Conservation (phyloP, 371 early-diverging fungal genomes). For the Umbelopsis sp. region DNA sequence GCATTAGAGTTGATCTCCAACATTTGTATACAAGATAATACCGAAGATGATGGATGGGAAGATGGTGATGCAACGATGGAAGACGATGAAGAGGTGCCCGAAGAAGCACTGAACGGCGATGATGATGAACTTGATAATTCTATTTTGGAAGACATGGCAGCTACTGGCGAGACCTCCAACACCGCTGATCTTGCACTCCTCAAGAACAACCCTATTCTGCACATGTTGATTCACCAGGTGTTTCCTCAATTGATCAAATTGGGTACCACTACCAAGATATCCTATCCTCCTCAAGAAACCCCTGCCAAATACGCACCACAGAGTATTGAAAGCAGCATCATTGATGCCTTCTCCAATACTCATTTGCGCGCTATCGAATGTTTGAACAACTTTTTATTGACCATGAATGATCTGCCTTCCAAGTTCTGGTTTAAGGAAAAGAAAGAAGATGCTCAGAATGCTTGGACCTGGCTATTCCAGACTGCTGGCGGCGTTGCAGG, state of each 20-base stretch:
- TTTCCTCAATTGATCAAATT: constrained; percentile 58
- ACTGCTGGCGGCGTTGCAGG: constrained; percentile 43
- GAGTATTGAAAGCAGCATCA: constrained; percentile 35
- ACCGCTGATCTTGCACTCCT: constrained; percentile 31
- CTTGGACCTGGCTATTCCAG: constrained; percentile 70
- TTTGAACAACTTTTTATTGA: constrained; percentile 76
- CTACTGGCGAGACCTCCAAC: constrained; percentile 28
- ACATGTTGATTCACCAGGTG: constrained; percentile 46
- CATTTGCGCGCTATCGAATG: constrained; percentile 77
- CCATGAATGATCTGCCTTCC: constrained; percentile 69
- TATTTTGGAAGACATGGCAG: constrained; percentile 33
- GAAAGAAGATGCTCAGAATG: constrained; percentile 51
- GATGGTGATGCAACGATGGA: constrained; percentile 57
- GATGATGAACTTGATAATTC: constrained; percentile 55
- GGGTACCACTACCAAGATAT: constrained; percentile 56
- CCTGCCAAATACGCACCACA: constrained; percentile 23
- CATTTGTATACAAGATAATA: constrained; percentile 70
- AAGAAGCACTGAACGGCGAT: constrained; percentile 44
- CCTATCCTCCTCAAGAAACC: constrained; percentile 47
- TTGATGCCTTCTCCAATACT: constrained; percentile 54
- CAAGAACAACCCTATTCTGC: constrained; percentile 49
- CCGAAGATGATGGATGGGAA: constrained; percentile 58
- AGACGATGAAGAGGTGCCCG: constrained; percentile 53
- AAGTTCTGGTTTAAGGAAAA: constrained; percentile 71
- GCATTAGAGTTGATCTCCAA: constrained; percentile 82